Evolutionary conservation across 2,329 filamentous ascomycete genomes (phyloP), one percentile per base, ranked within the genome.

Genomic region (Colletotrichum sp.): DNA sequence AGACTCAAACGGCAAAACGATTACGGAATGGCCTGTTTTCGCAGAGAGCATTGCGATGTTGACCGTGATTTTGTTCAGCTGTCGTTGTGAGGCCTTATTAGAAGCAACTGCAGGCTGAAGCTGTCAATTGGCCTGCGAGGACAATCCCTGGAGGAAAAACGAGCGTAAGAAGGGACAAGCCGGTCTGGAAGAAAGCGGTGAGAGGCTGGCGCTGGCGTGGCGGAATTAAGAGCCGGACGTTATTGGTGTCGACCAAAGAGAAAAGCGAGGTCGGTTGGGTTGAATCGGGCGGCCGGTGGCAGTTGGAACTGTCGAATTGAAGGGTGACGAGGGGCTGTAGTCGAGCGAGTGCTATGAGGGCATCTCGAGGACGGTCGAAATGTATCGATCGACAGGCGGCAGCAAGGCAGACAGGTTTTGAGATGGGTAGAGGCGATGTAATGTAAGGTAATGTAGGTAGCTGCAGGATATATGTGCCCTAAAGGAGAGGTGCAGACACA

Each of bases 401-500:
- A 32, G 24, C 63, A 21, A 67, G 32, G 57, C 55, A 21, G 32
- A 26, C 57, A 48, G 43, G 73, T 68, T 75, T 61, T 48, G 55
- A 59, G 64, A 59, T 67, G 73, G 70, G 57, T 67, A 48, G 28
- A 43, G 64, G 70, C 73, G 57, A 73, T 73, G 73, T 73, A 72
- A 75, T 72, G 73, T 75, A 68, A 73, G 63, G 73, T 52, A 75
- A 68, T 63, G 73, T 68, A 75, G 73, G 69, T 73, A 75, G 69
- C 73, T 77, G 76, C 74, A 77, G 72, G 74, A 75, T 77, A 75
- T 77, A 80, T 81, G 81, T 80, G 80, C 77, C 79, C 80, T 80
- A 79, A 80, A 81, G 79, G 81, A 80, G 82, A 79, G 78, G 72
- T 81, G 81, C 80, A 79, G 78, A 76, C 61, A 60, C 48, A 70